These are phyloP conservation scores for Alternaria hordeiaustralica DNA, from an alignment of 2,329 filamentous ascomycete species.

Conservation along the genomic window DNA sequence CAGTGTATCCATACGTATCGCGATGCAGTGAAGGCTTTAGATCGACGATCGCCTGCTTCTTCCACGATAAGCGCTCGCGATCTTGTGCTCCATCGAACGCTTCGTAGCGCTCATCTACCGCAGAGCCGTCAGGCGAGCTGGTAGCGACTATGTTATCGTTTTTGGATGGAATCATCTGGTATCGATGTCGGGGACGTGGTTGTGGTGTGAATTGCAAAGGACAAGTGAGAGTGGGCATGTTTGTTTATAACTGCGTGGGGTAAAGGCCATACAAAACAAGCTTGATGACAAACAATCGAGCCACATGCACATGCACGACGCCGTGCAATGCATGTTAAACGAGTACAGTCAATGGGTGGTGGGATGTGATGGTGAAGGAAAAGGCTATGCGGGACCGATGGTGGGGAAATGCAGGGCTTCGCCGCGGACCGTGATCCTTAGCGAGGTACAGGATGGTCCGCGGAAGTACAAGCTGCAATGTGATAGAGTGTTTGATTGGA, in stretches of 20 bases:
- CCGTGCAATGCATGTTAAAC: not conserved
- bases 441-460: not conserved
- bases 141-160: slow-evolving; percentile 4
- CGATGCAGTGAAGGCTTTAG: slow-evolving; percentile 20
- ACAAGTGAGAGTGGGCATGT: not conserved
- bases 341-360: not conserved
- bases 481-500: not conserved
- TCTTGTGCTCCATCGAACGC: not conserved
- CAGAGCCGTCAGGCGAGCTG: not conserved
- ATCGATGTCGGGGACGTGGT: slow-evolving; percentile 14
- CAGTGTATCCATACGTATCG: slow-evolving; percentile 14
- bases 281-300: not conserved
- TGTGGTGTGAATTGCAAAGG: not conserved
- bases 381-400: not conserved
- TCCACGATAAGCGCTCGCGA: slow-evolving; percentile 11
- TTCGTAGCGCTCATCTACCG: not conserved
- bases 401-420: not conserved
- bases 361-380: not conserved
- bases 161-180: slow-evolving; percentile 27
- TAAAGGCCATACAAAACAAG: not conserved
- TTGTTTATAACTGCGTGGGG: not conserved
- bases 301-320: not conserved
- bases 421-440: not conserved
- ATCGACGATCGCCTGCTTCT: slow-evolving; percentile 13
- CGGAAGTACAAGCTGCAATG: not conserved